Base-by-base conservation (phyloP, 179 eudicot genomes). In the Vitellaria paradoxa region DNA sequence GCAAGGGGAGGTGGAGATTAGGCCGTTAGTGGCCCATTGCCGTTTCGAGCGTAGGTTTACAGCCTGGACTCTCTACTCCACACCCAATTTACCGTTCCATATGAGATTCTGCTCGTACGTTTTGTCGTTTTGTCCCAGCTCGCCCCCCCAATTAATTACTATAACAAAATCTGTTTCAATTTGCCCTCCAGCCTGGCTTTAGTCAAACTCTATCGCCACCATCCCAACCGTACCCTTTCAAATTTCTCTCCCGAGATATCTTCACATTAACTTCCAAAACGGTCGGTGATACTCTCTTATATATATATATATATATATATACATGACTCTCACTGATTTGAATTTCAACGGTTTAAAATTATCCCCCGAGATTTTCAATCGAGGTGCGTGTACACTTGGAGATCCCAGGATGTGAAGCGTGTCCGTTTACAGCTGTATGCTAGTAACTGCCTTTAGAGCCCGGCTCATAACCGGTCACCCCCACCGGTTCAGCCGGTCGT, bases 381-480 rank as follows among this genome's bases (percentile, higher is more conserved):
- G 37, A 62, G 24, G 13, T 40, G 66, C 72, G 76, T 76, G 72
- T 75, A 66, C 82, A 50, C 57, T 71, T 21, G 52, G 72, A 2
- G 56, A 4, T 11, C 3, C 23, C 37, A 55, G 1, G 2, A 3
- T 3, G 11, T 50, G 81, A 85, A 88, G 81, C 90, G 87, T 87
- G 88, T 85, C 82, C 82, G 5, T 15, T 70, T 78, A 82, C 89
- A 88, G 91, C 88, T 88, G 85, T 79, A 76, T 64, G 42, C 76
- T 55, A 73, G 83, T 82, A 88, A 87, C 90, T 82, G 87, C 90
- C 87, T 84, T 79, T 68, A 77, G 78, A n/a, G 17, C 30, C 59
- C 80, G 75, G 75, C 76, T 71, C 66, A 52, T 65, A 72, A 79
- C 84, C 80, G 71, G 82, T 79, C 73, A 70, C 69, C 20, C 6